phyloP scores from a whole-genome alignment of 129 eudicot species.

The Daucus carota region DH1_v3.0 NC_030389.2:3387001-3387500 shows the following conservation, averaged over 20 bases:
- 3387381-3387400: too few species aligned
- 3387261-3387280: neutral
- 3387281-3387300: neutral
- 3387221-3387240: neutral
- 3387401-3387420: too few species aligned
- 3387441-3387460: too few species aligned
- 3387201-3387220: neutral
- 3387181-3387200: neutral
- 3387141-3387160: neutral
- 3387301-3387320: too few species aligned
- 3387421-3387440: too few species aligned
- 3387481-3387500: too few species aligned
- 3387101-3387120: neutral
- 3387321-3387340: too few species aligned
- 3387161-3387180: neutral
- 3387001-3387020: too few species aligned
- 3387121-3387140: neutral
- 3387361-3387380: too few species aligned
- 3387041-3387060: neutral
- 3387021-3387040: too few species aligned
- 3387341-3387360: too few species aligned
- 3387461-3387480: too few species aligned
- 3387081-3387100: conserved; percentile 3
- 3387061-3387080: neutral
- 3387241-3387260: neutral